Evolutionary conservation across 2,329 filamentous ascomycete species (phyloP).

Genomic region (Lecanicillium sp.): DNA sequence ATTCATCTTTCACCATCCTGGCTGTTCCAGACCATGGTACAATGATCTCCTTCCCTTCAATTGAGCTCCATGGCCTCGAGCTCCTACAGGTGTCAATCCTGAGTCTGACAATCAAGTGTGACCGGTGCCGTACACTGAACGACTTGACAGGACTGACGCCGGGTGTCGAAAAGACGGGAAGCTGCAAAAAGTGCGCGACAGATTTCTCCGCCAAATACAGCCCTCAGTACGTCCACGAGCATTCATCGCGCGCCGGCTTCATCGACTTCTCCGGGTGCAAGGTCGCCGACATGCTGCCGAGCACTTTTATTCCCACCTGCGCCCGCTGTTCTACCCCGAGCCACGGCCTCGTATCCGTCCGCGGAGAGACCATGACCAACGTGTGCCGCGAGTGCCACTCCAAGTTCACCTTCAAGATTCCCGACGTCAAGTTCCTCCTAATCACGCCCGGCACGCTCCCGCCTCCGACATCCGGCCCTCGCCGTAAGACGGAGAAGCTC

Average conservation of each 20-base stretch:
- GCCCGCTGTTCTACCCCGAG: conserved; percentile 65
- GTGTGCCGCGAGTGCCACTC: conserved; percentile 74
- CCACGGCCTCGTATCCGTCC: conserved; percentile 63
- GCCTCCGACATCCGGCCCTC: conserved; percentile 34
- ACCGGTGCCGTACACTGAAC: conserved; percentile 67
- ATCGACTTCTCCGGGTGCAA: conserved; percentile 70
- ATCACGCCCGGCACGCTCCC: conserved; percentile 52
- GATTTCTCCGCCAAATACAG: conserved; percentile 51
- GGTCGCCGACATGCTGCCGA: conserved; percentile 70
- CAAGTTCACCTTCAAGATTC: conserved; percentile 74
- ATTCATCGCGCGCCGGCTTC: conserved; percentile 71
- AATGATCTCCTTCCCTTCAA: conserved; percentile 69
- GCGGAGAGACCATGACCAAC: conserved; percentile 66
- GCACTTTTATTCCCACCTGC: conserved; percentile 74
- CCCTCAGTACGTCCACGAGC: conserved; percentile 64
- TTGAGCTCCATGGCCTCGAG: conserved; percentile 74
- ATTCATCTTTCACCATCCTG: conserved; percentile 4
- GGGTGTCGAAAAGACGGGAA: conserved; percentile 42
- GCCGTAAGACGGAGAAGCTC: conserved; percentile 46
- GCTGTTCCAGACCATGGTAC: conserved; percentile 58
- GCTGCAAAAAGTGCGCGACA: conserved; percentile 55
- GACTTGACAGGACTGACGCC: conserved; percentile 63
- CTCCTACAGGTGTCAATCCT: conserved; percentile 63
- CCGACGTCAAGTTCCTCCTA: conserved; percentile 70
- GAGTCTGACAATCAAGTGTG: conserved; percentile 68